Conservation (phyloP, 306 rosid species). For the Castanea crenata region DNA sequence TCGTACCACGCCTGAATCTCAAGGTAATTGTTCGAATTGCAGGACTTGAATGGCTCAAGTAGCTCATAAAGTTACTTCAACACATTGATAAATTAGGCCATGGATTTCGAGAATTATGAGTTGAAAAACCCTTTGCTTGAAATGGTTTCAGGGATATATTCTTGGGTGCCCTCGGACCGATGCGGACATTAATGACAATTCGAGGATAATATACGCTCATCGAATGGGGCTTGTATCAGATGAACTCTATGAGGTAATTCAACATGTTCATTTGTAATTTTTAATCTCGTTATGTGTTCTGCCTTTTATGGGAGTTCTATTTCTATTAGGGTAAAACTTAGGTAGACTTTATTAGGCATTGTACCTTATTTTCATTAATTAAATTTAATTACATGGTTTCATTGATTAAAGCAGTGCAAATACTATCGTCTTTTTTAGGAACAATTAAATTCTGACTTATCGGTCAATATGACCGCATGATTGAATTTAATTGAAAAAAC, state of each 20-base stretch:
- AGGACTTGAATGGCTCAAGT: background rate
- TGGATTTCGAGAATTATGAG: background rate
- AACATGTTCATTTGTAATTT: too few species aligned
- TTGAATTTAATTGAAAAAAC: too few species aligned
- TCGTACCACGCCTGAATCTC: constrained; percentile 8
- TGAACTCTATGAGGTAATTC: constrained; percentile 16
- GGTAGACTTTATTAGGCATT: too few species aligned
- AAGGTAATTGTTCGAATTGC: constrained; percentile 3
- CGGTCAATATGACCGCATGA: too few species aligned
- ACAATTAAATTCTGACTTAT: too few species aligned
- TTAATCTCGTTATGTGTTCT: background rate
- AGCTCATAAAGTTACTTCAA: background rate
- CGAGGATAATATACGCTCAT: constrained; percentile 2
- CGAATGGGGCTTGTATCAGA: constrained; percentile 24
- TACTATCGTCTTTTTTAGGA: too few species aligned
- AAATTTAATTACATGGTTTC: too few species aligned
- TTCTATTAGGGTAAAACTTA: background rate
- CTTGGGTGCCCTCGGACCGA: constrained; percentile 18
- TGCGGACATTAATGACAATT: background rate
- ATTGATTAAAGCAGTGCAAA: too few species aligned
- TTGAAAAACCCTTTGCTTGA: background rate
- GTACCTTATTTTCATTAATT: too few species aligned
- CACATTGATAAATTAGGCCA: background rate
- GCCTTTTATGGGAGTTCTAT: background rate
- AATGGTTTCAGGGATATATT: constrained; percentile 13